Percentiles rank a stretch among this genome's conserved stretches.
Evolutionary conservation across 1,284 basidiomycete species (phyloP).

Genomic region (Irpex sp.): DNA sequence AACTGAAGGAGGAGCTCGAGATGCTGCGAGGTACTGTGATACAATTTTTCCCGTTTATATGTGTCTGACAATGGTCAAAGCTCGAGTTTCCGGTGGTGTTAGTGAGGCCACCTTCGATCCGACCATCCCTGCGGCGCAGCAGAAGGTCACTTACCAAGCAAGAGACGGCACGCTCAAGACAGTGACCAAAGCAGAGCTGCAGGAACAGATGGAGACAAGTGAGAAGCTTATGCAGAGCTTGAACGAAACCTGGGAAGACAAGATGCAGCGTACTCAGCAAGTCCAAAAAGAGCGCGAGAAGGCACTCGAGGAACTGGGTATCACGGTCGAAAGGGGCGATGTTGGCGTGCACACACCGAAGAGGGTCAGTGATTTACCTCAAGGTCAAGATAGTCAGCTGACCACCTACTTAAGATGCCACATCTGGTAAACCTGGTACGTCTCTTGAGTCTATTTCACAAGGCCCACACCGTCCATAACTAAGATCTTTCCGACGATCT

Average conservation of each 20-base stretch:
- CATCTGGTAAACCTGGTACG: constrained; percentile 91
- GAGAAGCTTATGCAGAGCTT: constrained; percentile 96
- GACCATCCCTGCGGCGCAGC: constrained; percentile 87
- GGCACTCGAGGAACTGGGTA: constrained; percentile 95
- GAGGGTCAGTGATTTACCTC: constrained; percentile 47
- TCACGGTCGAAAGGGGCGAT: constrained; percentile 94
- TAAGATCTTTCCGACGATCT: constrained; percentile 11
- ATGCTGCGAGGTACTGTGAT: constrained; percentile 66
- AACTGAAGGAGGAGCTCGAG: constrained; percentile 97
- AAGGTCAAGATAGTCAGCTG: not conserved
- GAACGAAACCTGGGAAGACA: constrained; percentile 99
- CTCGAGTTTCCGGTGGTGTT: constrained; percentile 62
- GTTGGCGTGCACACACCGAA: constrained; percentile 99
- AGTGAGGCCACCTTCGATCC: constrained; percentile 85
- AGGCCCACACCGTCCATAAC: not conserved
- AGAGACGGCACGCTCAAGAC: constrained; percentile 94
- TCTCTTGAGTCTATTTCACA: constrained; percentile 12
- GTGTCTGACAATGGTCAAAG: constrained; percentile 33
- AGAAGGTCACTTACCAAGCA: constrained; percentile 93
- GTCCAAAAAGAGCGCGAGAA: constrained; percentile 96
- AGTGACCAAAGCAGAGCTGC: constrained; percentile 94
- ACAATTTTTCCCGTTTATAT: not conserved
- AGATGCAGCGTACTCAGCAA: constrained; percentile 88
- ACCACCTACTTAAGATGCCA: constrained; percentile 61
- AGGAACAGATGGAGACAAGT: constrained; percentile 94